A percentile compares a stretch with the other conserved stretches of the same genome.
These are phyloP conservation scores for Xylariaceae sp. DNA, from an alignment of 2,329 filamentous ascomycete genomes.

Conservation along the genomic window DNA sequence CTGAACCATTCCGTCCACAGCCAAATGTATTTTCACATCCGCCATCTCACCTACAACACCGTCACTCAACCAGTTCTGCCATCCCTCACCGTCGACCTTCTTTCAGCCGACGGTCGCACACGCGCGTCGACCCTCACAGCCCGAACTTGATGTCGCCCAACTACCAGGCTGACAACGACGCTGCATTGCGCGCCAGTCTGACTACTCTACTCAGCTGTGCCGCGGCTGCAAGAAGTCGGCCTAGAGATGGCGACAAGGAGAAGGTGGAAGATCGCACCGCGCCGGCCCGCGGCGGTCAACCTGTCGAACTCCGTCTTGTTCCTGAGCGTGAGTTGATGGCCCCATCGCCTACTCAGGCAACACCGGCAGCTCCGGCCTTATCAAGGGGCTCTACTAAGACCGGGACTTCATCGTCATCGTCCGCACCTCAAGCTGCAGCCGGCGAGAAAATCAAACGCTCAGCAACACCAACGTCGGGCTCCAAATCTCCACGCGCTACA, in stretches of 20 bases:
- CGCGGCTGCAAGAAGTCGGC: constrained; percentile 77
- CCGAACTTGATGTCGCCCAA: constrained; percentile 68
- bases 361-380: constrained; percentile 1
- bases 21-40: constrained; percentile 91
- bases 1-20: constrained; percentile 73
- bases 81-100: constrained; percentile 49
- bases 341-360: constrained; percentile 22
- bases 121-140: constrained; percentile 41
- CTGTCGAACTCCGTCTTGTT: constrained; percentile 56
- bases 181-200: constrained; percentile 85
- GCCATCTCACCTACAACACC: constrained; percentile 48
- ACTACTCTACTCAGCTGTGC: constrained; percentile 94
- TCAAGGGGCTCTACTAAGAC: constrained; percentile 16
- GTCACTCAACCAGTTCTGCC: constrained; percentile 48
- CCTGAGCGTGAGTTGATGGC: constrained; percentile 57
- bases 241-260: constrained; percentile 54
- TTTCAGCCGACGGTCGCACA: constrained; percentile 45
- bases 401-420: constrained; percentile 12
- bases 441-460: constrained; percentile 50
- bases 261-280: constrained; percentile 38
- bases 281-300: constrained; percentile 46
- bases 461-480: constrained; percentile 33
- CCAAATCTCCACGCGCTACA: constrained; percentile 41
- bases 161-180: constrained; percentile 85
- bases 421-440: constrained; percentile 18